Conservation (phyloP, 176 grass and related monocot species). For the Paspalum vaginatum region DNA sequence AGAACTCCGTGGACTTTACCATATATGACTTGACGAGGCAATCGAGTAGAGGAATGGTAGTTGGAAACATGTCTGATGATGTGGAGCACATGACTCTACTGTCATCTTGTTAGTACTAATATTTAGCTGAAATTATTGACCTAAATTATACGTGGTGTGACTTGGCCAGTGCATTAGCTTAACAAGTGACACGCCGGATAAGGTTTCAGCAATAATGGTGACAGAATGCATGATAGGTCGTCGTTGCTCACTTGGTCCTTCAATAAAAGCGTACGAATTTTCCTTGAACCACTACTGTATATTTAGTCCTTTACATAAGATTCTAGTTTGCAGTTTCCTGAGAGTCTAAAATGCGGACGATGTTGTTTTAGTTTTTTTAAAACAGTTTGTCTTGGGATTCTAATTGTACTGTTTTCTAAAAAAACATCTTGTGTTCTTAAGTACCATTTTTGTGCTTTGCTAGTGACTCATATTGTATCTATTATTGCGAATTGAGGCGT, state of each 20-base stretch:
- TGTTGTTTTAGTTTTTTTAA: no score
- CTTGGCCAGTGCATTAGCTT: background rate
- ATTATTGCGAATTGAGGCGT: no score
- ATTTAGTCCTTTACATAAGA: background rate
- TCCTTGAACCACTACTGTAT: background rate
- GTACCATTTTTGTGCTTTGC: no score
- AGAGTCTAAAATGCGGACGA: no score
- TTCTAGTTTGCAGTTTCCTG: background rate
- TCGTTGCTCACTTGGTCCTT: constrained; percentile 12
- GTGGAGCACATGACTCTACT: background rate
- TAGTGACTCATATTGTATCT: no score
- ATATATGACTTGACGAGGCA: constrained; percentile 3
- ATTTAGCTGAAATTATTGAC: constrained; percentile 12
- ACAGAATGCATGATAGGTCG: background rate
- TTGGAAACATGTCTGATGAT: background rate
- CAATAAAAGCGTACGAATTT: constrained; percentile 28
- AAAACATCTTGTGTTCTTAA: no score
- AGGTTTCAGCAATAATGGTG: constrained; percentile 1
- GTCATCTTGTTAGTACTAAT: background rate
- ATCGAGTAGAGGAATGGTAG: background rate
- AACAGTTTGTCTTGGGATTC: no score
- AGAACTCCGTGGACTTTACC: no score
- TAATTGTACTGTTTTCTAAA: no score
- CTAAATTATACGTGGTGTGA: background rate
- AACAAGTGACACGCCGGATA: constrained; percentile 21